Base-by-base conservation (phyloP, 1,139 yeast genomes). In the Suhomyces kunorum region DNA sequence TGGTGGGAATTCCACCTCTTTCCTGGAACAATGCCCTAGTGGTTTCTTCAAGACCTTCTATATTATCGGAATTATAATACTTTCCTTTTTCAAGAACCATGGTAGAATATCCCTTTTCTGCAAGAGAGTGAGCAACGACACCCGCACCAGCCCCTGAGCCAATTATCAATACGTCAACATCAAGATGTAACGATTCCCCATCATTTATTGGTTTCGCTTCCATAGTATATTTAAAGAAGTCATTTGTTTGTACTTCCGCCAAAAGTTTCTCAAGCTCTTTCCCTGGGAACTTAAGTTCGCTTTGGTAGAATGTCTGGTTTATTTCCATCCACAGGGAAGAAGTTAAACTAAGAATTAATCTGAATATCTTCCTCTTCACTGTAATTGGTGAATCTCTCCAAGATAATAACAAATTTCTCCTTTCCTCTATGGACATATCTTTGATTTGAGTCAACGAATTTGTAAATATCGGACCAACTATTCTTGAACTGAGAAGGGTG, bases 101-200 rank as follows among this genome's bases (percentile, higher is more conserved):
- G 17, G 74, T 70, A 26, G 59, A 64, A 49, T 55, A 62, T 8
- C 83, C 83, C 25, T 63, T 66, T 9, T 64, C 57, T 4, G 76
- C 60, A 38, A 79, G 65, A 4, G 78, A 66, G 37, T 74, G 72
- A 3, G 82, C 82, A 0, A 68, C 76, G 1, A 78, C 83, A 6
- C 83, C 82, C 1, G 81, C 78, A 4, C 82, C 81, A 13, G 77
- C 61, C 2, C 84, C 84, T 4, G 81, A 74, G 4, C 84, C 84
- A 36, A 79, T 64, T 34, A 79, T 66, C 18, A 76, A 59, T 5
- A 64, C 81, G 47, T 78, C 75, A 32, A 67, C 54, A 17, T 67
- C 62, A 3, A 71, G 47, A 36, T 63, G 54, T 36, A 71, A 55
- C 42, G 64, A 72, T 14, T 56, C 42, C 8, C 62, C 63, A 9